Base-by-base conservation (phyloP, 78 protist genomes). In the Blattamonas nauphoetae region DNA sequence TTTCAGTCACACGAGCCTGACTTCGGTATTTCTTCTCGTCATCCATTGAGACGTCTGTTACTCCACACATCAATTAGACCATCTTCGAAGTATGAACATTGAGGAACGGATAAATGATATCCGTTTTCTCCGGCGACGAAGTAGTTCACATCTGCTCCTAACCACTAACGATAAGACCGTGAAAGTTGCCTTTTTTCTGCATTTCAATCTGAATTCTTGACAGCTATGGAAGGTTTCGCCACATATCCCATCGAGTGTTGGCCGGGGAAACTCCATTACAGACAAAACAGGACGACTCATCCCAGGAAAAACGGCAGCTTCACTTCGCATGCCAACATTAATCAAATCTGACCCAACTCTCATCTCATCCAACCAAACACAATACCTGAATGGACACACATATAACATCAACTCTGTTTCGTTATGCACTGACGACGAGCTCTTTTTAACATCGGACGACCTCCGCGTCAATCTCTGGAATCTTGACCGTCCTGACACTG, bases 21-120 rank as follows among this genome's bases (percentile, higher is more conserved):
- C 88, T 97, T 98, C 84, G 99, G 71, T 55, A 55, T 55, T 55
- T 55, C 71, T 55, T 55, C 38, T 21, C 38, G 38, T 55, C 21
- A 55, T 55, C 38, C 71, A 55, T 55, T n/a, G n/a, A n/a, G 11
- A 29, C 21, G 21, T 55, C 21, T 55, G 11, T 55, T 55, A 29
- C 38, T 55, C 11, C 71, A 29, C 11, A 55, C 21, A 55, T 55
- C 21, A 29, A 29, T 55, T 55, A 55, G 71, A 98, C 90, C 97
- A 95, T 43, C 91, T 98, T 41, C 96, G 97, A 90, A 80, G 92
- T 33, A 80, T 96, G 36, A 99, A 97, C 55, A 97, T 98, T 86
- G 98, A 96, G 87, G 99, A 97, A 87, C 95, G 95, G 89, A 96
- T 98, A 46, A 98, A 98, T 96, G 87, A 91, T 64, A 94, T 97